These are phyloP conservation scores for Prinsepia uniflora DNA, from an alignment of 306 rosid genomes.

Conservation along the genomic window DNA sequence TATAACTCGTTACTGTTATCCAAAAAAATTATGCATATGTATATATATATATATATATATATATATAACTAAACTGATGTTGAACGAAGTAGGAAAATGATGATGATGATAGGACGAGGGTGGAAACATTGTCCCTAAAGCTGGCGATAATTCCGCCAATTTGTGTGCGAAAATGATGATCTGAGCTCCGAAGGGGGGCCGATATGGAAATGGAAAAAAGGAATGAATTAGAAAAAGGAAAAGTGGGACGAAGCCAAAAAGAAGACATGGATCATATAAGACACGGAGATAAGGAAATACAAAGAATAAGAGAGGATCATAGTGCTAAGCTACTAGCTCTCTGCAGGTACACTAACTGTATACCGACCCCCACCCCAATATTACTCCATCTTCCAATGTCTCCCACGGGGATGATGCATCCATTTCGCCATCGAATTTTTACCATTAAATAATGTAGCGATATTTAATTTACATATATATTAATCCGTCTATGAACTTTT, in stretches of 20 bases:
- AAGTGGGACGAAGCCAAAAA: slow-evolving; percentile 57
- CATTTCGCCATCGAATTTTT: background rate
- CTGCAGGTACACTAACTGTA: too few species aligned
- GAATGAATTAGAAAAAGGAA: slow-evolving; percentile 26
- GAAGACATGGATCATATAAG: slow-evolving; percentile 22
- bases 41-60: too few species aligned
- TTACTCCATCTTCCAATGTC: background rate
- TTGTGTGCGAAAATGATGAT: slow-evolving; percentile 13
- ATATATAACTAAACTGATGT: too few species aligned
- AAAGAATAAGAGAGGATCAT: too few species aligned
- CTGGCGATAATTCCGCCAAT: slow-evolving; percentile 13
- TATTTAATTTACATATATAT: too few species aligned
- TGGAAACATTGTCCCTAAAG: background rate
- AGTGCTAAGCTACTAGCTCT: too few species aligned
- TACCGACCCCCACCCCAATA: too few species aligned
- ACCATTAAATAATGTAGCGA: too few species aligned
- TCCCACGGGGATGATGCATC: background rate
- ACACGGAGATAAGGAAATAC: slow-evolving; percentile 30
- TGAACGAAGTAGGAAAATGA: too few species aligned
- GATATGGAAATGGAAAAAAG: slow-evolving; percentile 48
- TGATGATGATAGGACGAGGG: background rate
- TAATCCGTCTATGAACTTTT: too few species aligned
- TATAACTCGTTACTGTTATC: too few species aligned
- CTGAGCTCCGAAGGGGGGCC: slow-evolving; percentile 21
- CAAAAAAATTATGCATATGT: too few species aligned